Base-by-base conservation (phyloP, 2,329 filamentous ascomycete species). In the Fusarium sp. region DNA sequence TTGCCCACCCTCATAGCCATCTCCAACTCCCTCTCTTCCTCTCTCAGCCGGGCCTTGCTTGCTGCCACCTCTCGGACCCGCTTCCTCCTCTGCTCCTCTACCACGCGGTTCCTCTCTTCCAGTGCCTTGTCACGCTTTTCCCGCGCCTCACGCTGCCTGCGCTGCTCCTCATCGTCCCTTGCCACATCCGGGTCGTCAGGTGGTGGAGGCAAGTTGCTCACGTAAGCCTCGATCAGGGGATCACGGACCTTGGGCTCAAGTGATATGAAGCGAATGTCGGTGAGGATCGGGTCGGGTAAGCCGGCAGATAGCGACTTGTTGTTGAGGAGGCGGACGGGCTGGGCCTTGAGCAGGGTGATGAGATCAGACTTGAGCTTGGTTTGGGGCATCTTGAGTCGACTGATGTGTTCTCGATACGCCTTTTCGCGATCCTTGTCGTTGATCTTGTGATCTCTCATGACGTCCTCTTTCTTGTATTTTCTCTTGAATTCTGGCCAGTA, bases 401-500 rank as follows among this genome's bases (percentile, higher is more conserved):
- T 82, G 63, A 92, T 80, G 69, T 92, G 86, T 54, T 95, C 91
- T 52, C 91, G 84, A 72, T 94, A 96, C 48, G 86, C 80, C 76
- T 90, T 93, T 72, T 96, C 92, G 31, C 89, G 84, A 48, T 94
- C 91, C 73, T 89, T 92, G 70, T 94, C 92, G 31, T 80, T 78
- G 21, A 93, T 80, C 46, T 82, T 84, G 27, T 85, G 79, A 56
- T 94, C 90, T 58, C 88, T 90, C 90, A 99, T 93, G 48, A 88
- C 84, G 0, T 84, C 76, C 63, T 96, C 93, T 64, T 90, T 93
- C 65, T 89, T 90, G 76, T 87, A 95, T 73, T 97, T 99, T 31
- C 95, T 84, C 69, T 91, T 92, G 77, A 99, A 99, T 73, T 99
- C 95, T 0, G 92, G 89, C 95, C 95, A 99, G 80, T 96, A 99